Conservation (phyloP, 2,329 filamentous ascomycete species). For the Verruconis gallopava region DNA sequence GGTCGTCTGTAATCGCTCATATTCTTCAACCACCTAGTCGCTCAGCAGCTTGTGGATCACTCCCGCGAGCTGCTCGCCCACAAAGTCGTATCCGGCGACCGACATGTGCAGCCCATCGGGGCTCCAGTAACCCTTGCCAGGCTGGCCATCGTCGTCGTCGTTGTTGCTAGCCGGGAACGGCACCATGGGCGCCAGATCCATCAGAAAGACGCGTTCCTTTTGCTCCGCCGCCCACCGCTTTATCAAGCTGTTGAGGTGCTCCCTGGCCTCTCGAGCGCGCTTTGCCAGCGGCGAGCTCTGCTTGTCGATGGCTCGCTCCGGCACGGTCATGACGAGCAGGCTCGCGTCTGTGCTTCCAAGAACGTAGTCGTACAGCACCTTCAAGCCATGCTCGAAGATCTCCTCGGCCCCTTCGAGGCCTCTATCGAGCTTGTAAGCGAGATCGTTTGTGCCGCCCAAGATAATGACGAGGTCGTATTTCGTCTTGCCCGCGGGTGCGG, state of each 20-base stretch:
- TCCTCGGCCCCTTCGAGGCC: neutral
- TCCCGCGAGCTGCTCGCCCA: neutral
- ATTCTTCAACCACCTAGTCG: too few relatives aligned
- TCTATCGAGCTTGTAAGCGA: neutral
- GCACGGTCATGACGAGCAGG: neutral
- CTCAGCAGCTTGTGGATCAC: neutral
- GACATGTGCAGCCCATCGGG: conserved; percentile 1
- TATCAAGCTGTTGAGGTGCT: neutral
- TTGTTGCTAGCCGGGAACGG: neutral
- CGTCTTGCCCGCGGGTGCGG: neutral
- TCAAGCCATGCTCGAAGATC: neutral
- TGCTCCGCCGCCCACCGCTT: neutral
- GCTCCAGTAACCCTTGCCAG: neutral
- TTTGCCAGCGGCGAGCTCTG: neutral
- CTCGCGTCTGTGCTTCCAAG: neutral
- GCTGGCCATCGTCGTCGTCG: neutral
- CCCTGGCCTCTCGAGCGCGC: neutral
- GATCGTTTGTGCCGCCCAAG: neutral
- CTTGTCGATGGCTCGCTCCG: neutral
- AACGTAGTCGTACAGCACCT: neutral
- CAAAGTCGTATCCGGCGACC: neutral
- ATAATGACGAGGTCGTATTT: neutral
- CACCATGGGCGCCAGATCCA: neutral
- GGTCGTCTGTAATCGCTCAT: too few relatives aligned
- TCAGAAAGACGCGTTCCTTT: neutral